Base-by-base conservation (phyloP, 352 stramenopile species). In the Pythium sp. region DNA sequence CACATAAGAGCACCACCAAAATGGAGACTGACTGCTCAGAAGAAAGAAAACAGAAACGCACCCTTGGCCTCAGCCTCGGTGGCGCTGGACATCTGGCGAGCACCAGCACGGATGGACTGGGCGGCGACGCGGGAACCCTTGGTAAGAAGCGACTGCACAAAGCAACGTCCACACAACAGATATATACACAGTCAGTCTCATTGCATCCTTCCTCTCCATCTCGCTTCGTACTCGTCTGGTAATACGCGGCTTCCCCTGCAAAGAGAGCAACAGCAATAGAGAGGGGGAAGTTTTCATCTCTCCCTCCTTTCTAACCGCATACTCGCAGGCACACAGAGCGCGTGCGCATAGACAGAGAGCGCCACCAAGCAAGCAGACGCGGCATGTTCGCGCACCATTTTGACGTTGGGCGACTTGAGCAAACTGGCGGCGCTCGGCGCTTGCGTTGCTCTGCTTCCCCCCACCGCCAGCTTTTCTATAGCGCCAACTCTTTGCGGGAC, bases 41-140 rank as follows among this genome's bases (percentile, higher is more conserved):
- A 26, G 32, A 11, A 30, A 22, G 12, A 66, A 20, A 34, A 22
- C 4, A 28, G 12, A 28, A 38, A 81, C 77, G 61, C 65, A 91
- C 82, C 79, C 77, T 93, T 92, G 73, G 88, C 88, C 72, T 95
- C 88, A 38, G 84, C 72, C 80, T 95, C 86, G 14, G 86, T 89
- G 61, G 84, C 86, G 62, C 74, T 82, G 54, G 88, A 95, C 88
- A 95, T 95, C 69, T 81, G 71, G 74, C 88, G 88, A 22, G 72
- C 82, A 59, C 82, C 79, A 76, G 75, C 61, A 63, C 81, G 81
- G 66, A 90, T 64, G 57, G 82, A 77, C 73, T 87, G 78, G 59
- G 72, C 73, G 65, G 81, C 64, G 65, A 73, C 43, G 63, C 86
- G 83, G 62, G 77, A 83, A 75, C 75, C 74, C 69, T 87, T 86